A percentile compares a stretch with the other conserved stretches of the same genome.
These are phyloP conservation scores for Dothistroma septosporum DNA, from an alignment of 2,329 filamentous ascomycete genomes.

Conservation along the genomic window DNA sequence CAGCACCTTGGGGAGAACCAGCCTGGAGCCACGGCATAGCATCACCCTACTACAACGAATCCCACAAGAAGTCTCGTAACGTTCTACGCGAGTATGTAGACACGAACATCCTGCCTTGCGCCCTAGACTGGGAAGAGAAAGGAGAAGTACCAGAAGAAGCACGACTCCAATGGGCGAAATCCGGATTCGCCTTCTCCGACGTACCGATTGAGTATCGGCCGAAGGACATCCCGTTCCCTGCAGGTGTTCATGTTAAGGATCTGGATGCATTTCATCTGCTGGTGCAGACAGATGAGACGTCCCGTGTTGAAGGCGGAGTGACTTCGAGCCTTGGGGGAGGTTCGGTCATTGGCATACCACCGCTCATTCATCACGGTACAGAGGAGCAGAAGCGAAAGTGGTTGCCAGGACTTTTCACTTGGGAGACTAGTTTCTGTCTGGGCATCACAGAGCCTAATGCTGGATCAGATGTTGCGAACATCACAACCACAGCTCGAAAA, in stretches of 20 bases:
- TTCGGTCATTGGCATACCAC: conserved; percentile 60
- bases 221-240: conserved; percentile 39
- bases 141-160: conserved; percentile 48
- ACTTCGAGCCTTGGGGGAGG: conserved; percentile 56
- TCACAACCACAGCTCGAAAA: conserved; percentile 56
- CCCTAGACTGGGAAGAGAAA: conserved; percentile 59
- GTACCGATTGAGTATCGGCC: conserved; percentile 45
- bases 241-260: conserved; percentile 45
- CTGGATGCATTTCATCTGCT: conserved; percentile 55
- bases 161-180: conserved; percentile 36
- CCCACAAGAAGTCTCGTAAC: conserved; percentile 56
- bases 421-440: conserved; percentile 59
- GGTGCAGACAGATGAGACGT: conserved; percentile 31
- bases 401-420: conserved; percentile 56
- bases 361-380: conserved; percentile 60
- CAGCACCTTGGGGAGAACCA: conserved; percentile 44
- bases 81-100: conserved; percentile 58
- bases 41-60: conserved; percentile 61
- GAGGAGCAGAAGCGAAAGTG: conserved; percentile 56
- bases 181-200: conserved; percentile 43
- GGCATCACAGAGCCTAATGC: conserved; percentile 61
- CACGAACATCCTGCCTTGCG: conserved; percentile 52
- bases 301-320: conserved; percentile 47
- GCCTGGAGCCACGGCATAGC: conserved; percentile 47
- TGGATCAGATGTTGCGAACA: conserved; percentile 59